phyloP scores from a whole-genome alignment of 139 green algal species.

The Nannochloris sp. region DNA sequence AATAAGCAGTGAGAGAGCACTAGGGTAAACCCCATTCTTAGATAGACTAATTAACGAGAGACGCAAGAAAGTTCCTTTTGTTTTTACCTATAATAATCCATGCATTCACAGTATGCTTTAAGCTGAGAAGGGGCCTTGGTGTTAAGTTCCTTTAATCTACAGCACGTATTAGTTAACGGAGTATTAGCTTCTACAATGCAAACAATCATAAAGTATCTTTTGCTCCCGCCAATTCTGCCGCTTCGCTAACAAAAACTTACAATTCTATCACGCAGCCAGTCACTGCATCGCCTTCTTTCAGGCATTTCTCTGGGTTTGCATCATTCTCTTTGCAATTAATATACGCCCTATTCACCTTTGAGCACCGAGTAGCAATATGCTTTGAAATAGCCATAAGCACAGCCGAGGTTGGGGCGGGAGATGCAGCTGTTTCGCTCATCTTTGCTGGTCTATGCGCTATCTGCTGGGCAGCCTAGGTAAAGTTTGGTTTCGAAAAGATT shows the following conservation, averaged over 20 bases:
- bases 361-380: constrained; percentile 44
- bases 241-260: constrained; percentile 25
- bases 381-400: constrained; percentile 56
- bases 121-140: constrained; percentile 40
- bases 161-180: neutral
- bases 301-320: constrained; percentile 43
- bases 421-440: too few species aligned
- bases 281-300: constrained; percentile 45
- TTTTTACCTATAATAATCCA: constrained; percentile 63
- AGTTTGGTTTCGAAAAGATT: too few species aligned
- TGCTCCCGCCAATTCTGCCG: too few species aligned
- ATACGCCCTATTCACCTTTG: constrained; percentile 43
- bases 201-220: neutral
- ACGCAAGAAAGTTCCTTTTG: too few species aligned
- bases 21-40: too few species aligned
- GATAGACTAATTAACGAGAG: too few species aligned
- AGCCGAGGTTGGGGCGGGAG: constrained; percentile 40
- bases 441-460: too few species aligned
- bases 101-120: constrained; percentile 52
- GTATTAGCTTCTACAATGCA: neutral
- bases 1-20: too few species aligned
- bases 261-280: constrained; percentile 49
- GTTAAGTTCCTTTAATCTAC: constrained; percentile 54
- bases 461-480: too few species aligned
- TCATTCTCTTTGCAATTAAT: constrained; percentile 51